A percentile compares a stretch with the other conserved stretches of the same genome.
These are phyloP conservation scores for Helicostylum pulchrum DNA, from an alignment of 192 early-diverging fungal genomes.

Conservation along the genomic window DNA sequence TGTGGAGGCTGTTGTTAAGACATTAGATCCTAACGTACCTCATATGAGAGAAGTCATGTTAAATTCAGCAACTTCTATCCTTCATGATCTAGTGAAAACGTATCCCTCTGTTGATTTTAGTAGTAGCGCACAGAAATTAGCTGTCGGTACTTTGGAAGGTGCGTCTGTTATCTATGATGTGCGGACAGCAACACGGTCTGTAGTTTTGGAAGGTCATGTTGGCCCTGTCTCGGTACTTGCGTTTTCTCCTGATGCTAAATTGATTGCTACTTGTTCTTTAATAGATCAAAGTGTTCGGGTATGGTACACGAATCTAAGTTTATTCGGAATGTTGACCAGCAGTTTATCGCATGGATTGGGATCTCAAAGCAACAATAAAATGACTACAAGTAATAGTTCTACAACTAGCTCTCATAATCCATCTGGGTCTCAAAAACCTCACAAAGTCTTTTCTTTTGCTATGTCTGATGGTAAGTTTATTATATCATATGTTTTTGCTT, in stretches of 20 bases:
- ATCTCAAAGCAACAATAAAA: background rate
- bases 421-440: conserved; percentile 43
- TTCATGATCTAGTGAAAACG: conserved; percentile 62
- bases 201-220: conserved; percentile 76
- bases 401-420: conserved; percentile 16
- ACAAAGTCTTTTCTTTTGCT: conserved; percentile 39
- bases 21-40: conserved; percentile 75
- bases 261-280: conserved; percentile 68
- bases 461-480: conserved; percentile 32
- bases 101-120: conserved; percentile 78
- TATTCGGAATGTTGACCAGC: conserved; percentile 66
- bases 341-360: conserved; percentile 24
- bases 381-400: background rate
- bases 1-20: conserved; percentile 77
- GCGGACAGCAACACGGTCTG: conserved; percentile 72
- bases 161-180: conserved; percentile 77
- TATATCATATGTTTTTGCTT: conserved; percentile 18
- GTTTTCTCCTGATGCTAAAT: conserved; percentile 77
- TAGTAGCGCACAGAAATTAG: conserved; percentile 67
- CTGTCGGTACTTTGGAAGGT: conserved; percentile 74
- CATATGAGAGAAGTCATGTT: conserved; percentile 68
- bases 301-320: conserved; percentile 70
- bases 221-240: conserved; percentile 62
- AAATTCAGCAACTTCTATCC: conserved; percentile 49
- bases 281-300: conserved; percentile 67